Percentiles rank a stretch among this genome's conserved stretches.
These are phyloP conservation scores for Oryza brachyantha DNA, from an alignment of 176 grass and related monocot species.

Conservation along the genomic window DNA sequence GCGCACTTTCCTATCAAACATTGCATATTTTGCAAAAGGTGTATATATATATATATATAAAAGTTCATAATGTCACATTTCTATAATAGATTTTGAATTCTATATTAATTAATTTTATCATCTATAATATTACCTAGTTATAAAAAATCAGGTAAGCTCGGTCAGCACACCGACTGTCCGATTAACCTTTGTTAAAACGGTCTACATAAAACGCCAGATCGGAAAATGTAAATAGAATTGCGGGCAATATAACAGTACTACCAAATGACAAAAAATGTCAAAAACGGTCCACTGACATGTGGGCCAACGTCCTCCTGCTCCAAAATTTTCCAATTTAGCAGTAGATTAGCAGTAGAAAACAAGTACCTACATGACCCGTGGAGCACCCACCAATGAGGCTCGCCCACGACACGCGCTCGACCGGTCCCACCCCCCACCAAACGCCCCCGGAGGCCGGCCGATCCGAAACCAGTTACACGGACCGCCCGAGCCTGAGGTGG, in stretches of 20 bases:
- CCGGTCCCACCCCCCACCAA: conserved; percentile 19
- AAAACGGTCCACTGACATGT: neutral
- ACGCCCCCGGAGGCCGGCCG: conserved; percentile 39
- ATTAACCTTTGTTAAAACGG: neutral
- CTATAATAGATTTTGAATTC: too few species aligned
- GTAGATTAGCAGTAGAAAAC: neutral
- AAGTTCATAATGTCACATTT: too few species aligned
- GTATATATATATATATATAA: too few species aligned
- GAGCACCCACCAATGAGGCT: conserved; percentile 31
- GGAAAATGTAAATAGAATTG: neutral
- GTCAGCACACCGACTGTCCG: too few species aligned
- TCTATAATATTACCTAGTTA: too few species aligned
- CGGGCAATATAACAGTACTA: too few species aligned
- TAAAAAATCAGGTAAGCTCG: too few species aligned
- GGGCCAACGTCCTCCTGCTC: neutral
- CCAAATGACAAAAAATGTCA: neutral
- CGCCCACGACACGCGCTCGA: conserved; percentile 22
- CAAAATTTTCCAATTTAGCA: neutral
- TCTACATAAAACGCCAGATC: neutral
- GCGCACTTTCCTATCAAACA: too few species aligned
- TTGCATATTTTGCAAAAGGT: too few species aligned
- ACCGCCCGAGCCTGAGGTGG: rapidly evolving
- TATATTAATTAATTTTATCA: too few species aligned
- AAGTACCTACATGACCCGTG: neutral
- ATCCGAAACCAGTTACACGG: neutral